Conservation (phyloP, 2,329 filamentous ascomycete species). For the Bipolaris gigantea region DNA sequence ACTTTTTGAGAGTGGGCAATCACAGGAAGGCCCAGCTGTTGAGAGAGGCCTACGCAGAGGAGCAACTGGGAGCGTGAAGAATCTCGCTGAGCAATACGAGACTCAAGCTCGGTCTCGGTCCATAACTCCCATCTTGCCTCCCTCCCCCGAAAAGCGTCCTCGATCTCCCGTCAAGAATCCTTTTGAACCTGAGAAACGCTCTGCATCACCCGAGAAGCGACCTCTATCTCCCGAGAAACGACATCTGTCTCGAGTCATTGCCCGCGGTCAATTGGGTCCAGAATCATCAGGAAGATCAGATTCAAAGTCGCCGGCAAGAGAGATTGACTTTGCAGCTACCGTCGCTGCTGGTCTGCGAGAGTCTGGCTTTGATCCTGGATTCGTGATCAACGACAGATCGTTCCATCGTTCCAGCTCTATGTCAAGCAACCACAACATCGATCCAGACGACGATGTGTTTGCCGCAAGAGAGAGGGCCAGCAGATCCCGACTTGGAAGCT, state of each 20-base stretch:
- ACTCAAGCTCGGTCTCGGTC: conserved; percentile 27
- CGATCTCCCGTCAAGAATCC: conserved; percentile 16
- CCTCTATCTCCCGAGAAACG: conserved; percentile 15
- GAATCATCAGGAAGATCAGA: conserved; percentile 31
- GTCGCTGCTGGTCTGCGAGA: conserved; percentile 51
- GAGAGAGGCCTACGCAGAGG: conserved; percentile 18
- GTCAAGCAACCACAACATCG: conserved; percentile 29
- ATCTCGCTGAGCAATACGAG: conserved; percentile 29
- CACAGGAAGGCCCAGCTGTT: conserved; percentile 7
- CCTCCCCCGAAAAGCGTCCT: conserved; percentile 14
- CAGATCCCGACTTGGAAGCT: conserved; percentile 35
- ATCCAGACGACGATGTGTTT: conserved; percentile 39
- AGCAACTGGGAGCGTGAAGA: conserved; percentile 25
- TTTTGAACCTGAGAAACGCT: conserved; percentile 1
- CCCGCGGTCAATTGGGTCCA: conserved; percentile 17
- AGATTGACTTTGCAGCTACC: conserved; percentile 53
- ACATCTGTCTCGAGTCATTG: conserved; percentile 19
- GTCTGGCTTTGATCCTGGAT: conserved; percentile 51
- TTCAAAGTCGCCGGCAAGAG: conserved; percentile 34
- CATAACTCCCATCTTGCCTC: conserved; percentile 19
- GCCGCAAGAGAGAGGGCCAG: conserved; percentile 33
- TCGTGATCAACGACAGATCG: conserved; percentile 49
- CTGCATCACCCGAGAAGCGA: conserved; percentile 1
- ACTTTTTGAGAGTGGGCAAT: conserved; percentile 35
- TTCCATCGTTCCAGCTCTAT: conserved; percentile 40